These are phyloP conservation scores for Glarea lozoyensis DNA, from an alignment of 495 filamentous ascomycete genomes.

Conservation along the genomic window DNA sequence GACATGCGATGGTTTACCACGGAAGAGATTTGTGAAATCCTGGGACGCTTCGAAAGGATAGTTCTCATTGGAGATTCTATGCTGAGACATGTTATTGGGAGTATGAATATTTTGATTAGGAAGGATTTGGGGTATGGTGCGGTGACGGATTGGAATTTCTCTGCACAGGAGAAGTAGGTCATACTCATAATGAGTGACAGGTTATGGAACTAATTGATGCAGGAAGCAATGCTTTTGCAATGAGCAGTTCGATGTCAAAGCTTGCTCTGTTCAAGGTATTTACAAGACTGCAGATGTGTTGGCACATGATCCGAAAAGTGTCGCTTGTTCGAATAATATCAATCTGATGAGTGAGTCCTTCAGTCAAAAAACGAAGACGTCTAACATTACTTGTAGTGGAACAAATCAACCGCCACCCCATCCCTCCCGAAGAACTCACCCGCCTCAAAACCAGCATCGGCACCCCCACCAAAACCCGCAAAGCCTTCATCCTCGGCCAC, in stretches of 20 bases:
- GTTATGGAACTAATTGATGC: constrained; percentile 8
- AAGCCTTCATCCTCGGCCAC: constrained; percentile 42
- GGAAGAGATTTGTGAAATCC: constrained; percentile 38
- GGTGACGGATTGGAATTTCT: constrained; percentile 46
- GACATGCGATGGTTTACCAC: constrained; percentile 42
- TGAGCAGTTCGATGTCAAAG: constrained; percentile 42
- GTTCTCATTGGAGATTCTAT: constrained; percentile 43
- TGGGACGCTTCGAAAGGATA: constrained; percentile 39
- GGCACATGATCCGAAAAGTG: constrained; percentile 33
- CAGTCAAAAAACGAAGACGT: not conserved
- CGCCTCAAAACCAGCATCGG: constrained; percentile 30
- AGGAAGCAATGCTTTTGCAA: constrained; percentile 44
- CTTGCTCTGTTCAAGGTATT: constrained; percentile 44
- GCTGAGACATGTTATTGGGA: constrained; percentile 44
- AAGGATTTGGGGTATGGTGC: constrained; percentile 44
- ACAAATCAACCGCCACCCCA: constrained; percentile 38
- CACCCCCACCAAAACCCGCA: constrained; percentile 27
- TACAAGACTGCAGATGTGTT: constrained; percentile 41
- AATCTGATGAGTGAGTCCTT: constrained; percentile 32
- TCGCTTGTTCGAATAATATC: constrained; percentile 32
- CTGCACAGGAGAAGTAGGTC: constrained; percentile 34
- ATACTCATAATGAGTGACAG: not conserved
- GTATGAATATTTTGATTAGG: constrained; percentile 39
- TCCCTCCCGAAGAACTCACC: constrained; percentile 32
- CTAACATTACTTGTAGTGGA: constrained; percentile 28